phyloP scores from a whole-genome alignment of 2,329 filamentous ascomycete genomes.

The Trichoderma brevicompactum region DNA sequence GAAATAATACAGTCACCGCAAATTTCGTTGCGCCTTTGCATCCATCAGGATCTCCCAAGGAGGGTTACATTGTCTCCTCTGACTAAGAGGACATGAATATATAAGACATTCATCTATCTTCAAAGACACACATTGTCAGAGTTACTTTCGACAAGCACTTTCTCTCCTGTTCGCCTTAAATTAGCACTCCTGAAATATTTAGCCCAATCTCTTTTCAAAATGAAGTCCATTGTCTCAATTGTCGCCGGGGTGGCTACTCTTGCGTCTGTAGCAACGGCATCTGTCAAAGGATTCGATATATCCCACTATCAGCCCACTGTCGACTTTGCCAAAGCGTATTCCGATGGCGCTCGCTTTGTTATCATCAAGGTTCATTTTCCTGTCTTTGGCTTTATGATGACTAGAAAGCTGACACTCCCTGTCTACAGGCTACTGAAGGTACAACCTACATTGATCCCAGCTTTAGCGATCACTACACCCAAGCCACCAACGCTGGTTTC shows the following conservation, averaged over 20 bases:
- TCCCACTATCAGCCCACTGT: constrained; percentile 47
- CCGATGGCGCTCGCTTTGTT: constrained; percentile 48
- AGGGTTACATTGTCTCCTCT: not conserved
- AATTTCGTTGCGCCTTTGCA: too few species aligned
- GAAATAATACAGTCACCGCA: not conserved
- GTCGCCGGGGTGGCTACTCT: constrained; percentile 11
- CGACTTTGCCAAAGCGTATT: constrained; percentile 45
- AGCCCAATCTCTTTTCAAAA: not conserved
- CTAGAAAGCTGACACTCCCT: not conserved
- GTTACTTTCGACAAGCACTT: not conserved
- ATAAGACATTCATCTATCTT: not conserved
- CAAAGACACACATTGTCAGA: not conserved
- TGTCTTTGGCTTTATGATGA: rapidly evolving
- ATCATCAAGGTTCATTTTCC: constrained; percentile 47
- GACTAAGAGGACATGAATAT: not conserved
- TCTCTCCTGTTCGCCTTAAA: too few species aligned
- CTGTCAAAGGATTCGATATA: constrained; percentile 48
- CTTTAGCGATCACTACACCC: constrained; percentile 55
- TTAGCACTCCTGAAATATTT: not conserved
- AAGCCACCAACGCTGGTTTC: constrained; percentile 55
- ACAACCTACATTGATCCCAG: constrained; percentile 49
- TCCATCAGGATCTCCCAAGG: not conserved
- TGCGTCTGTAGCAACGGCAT: constrained; percentile 33
- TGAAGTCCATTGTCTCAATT: constrained; percentile 4
- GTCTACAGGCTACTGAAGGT: constrained; percentile 56